Conservation (phyloP, 495 filamentous ascomycete species). For the Penicillium flavigenum region DNA sequence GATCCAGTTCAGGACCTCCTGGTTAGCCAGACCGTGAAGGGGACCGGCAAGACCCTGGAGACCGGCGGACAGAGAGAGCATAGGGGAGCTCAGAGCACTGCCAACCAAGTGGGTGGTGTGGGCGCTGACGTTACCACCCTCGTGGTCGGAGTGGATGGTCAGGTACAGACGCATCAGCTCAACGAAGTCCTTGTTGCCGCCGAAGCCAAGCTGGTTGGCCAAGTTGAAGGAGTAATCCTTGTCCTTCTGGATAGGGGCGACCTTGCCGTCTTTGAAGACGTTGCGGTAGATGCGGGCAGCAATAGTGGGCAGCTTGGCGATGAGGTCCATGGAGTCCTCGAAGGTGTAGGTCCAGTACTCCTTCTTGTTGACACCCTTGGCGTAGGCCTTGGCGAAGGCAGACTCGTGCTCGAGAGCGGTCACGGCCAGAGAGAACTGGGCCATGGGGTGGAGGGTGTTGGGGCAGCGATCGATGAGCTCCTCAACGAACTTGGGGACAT, state of each 20-base stretch:
- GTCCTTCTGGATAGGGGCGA: slow-evolving; percentile 90
- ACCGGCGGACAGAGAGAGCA: slow-evolving; percentile 93
- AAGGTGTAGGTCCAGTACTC: slow-evolving; percentile 99
- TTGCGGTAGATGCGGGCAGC: slow-evolving; percentile 99
- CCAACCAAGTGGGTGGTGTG: slow-evolving; percentile 98
- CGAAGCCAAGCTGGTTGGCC: slow-evolving; percentile 96
- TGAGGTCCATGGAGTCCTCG: slow-evolving; percentile 99
- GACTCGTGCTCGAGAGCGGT: slow-evolving; percentile 98
- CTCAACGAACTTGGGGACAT: slow-evolving; percentile 94
- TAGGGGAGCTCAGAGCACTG: slow-evolving; percentile 93
- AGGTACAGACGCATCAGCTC: slow-evolving; percentile 98
- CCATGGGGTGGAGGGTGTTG: slow-evolving; percentile 98
- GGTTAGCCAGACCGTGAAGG: slow-evolving; percentile 98
- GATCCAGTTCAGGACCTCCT: slow-evolving; percentile 98
- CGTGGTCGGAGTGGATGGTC: slow-evolving; percentile 98
- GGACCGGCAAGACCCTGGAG: slow-evolving; percentile 96
- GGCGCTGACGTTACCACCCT: slow-evolving; percentile 97
- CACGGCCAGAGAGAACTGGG: slow-evolving; percentile 96
- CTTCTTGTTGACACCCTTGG: slow-evolving; percentile 97
- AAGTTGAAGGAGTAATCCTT: slow-evolving; percentile 99
- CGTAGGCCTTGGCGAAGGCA: slow-evolving; percentile 94
- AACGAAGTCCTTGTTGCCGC: slow-evolving; percentile 92
- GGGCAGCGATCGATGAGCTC: slow-evolving; percentile 99
- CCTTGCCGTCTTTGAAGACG: slow-evolving; percentile 99
- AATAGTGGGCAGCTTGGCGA: slow-evolving; percentile 98